A percentile compares a stretch with the other conserved stretches of the same genome.
Conservation (phyloP, 345 rosid species). For the Clarkia xantiana region DNA sequence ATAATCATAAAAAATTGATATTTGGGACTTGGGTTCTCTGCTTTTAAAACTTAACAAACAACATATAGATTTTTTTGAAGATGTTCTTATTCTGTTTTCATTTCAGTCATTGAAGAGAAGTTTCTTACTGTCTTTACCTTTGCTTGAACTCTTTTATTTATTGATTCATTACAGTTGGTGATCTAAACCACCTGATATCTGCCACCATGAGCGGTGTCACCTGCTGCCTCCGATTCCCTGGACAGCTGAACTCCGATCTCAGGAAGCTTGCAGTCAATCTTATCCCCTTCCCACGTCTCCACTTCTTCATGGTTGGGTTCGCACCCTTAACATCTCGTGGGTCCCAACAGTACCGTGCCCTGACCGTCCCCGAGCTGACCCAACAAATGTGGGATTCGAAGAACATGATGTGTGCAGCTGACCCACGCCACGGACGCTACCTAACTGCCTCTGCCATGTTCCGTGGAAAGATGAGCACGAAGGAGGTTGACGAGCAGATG, state of each 20-base stretch:
- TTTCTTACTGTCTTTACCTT: no score
- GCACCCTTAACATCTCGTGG: constrained; percentile 21
- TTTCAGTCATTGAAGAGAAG: no score
- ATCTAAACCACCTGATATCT: constrained; percentile 19
- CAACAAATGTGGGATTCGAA: constrained; percentile 22
- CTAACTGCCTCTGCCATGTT: constrained; percentile 19
- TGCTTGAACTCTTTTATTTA: not conserved
- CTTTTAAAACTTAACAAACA: no score
- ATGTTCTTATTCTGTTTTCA: no score
- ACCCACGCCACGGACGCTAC: constrained; percentile 22
- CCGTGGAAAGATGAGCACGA: constrained; percentile 22
- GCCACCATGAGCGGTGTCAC: constrained; percentile 22
- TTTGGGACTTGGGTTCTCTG: no score
- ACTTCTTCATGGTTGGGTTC: constrained; percentile 22
- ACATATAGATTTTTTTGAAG: no score
- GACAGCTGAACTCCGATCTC: constrained; percentile 21
- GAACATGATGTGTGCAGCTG: constrained; percentile 24
- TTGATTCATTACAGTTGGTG: constrained; percentile 11
- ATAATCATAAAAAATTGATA: no score
- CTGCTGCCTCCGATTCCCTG: constrained; percentile 20
- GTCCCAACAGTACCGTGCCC: constrained; percentile 17
- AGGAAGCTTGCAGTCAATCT: constrained; percentile 21
- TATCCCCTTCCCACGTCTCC: constrained; percentile 21
- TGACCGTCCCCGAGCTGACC: constrained; percentile 16
- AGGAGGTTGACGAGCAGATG: constrained; percentile 20